Evolutionary conservation across 106 monocot species (phyloP), one percentile per base, ranked within the genome.

Genomic region (Gastrodia elata): DNA sequence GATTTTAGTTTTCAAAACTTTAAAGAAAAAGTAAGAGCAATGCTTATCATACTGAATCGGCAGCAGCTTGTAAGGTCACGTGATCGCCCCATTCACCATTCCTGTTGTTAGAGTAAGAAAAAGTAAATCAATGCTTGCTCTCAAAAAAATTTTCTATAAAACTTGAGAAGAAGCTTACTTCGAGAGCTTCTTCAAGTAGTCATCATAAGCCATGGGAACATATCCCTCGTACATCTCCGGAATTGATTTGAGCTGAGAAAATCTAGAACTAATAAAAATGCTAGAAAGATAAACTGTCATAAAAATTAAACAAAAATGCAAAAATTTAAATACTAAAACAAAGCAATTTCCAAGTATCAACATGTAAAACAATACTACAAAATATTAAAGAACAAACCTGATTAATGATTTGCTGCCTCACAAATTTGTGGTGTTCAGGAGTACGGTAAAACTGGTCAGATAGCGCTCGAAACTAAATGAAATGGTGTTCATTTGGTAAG

Each of bases 51-150:
- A 88, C 92, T 61, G 76, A 82, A 80, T 92, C 90, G 73, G 96
- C 84, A 76, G 92, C 92, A 74, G 96, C 92, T 52, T 92, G 92
- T 77, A 97, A 82, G 18, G 95, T 96, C 11, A 96, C 95, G 79
- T 96, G 95, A 68, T 96, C 95, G 33, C 95, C 95, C 95, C 95
- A 96, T 83, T 96, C 89, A 15, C 92, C 95, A 68, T 28, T 78
- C 27, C 94, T 95, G 82, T 77, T 49, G 22, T 59, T 30, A 44
- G n/a, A 39, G 35, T 22, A 65, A 49, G 36, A 44, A 75, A 58
- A 27, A 5, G 25, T 9, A 28, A 16, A 73, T 55, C 48, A 49
- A 35, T 22, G 10, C 6, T 58, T 61, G 13, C 27, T 59, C 15
- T 24, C 11, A 74, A 10, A 69, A 58, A 59, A 14, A 37, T 20